Conservation (phyloP, 1,284 basidiomycete genomes). For the Earliella scabrosa region DNA sequence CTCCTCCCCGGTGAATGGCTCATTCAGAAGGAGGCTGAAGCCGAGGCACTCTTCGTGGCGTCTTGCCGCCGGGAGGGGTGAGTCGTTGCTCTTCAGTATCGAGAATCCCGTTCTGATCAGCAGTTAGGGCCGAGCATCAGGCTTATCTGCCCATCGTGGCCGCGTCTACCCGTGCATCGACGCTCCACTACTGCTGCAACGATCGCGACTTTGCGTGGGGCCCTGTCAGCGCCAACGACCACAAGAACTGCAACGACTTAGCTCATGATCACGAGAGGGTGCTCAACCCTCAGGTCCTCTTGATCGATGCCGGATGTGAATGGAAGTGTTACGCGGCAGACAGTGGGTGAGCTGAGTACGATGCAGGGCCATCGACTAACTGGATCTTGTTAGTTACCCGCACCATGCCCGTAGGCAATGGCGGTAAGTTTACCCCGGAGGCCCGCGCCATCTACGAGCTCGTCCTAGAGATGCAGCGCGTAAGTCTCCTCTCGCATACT, state of each 20-base stretch:
- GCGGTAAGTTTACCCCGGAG: slow-evolving; percentile 83
- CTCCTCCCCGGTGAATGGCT: slow-evolving; percentile 79
- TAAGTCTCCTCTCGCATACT: slow-evolving; percentile 32
- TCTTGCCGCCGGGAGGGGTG: slow-evolving; percentile 85
- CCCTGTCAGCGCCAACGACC: slow-evolving; percentile 61
- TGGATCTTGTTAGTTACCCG: slow-evolving; percentile 56
- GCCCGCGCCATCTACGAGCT: slow-evolving; percentile 83
- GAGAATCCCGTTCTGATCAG: background rate
- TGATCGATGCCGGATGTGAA: slow-evolving; percentile 93
- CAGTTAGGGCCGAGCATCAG: slow-evolving; percentile 74
- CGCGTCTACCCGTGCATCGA: slow-evolving; percentile 81
- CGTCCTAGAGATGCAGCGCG: slow-evolving; percentile 88
- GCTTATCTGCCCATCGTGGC: slow-evolving; percentile 92
- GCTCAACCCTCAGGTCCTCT: slow-evolving; percentile 76
- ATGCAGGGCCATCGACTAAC: background rate
- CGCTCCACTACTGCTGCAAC: slow-evolving; percentile 90
- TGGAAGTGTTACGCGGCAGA: slow-evolving; percentile 84
- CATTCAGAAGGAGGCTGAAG: slow-evolving; percentile 89
- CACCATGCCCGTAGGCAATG: slow-evolving; percentile 89
- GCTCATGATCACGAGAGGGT: slow-evolving; percentile 44
- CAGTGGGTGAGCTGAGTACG: slow-evolving; percentile 43
- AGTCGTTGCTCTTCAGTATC: slow-evolving; percentile 26
- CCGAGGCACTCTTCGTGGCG: slow-evolving; percentile 89
- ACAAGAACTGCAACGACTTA: slow-evolving; percentile 54
- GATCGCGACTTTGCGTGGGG: slow-evolving; percentile 83